Conservation (phyloP, 345 rosid species). For the Camelina sativa region DNA sequence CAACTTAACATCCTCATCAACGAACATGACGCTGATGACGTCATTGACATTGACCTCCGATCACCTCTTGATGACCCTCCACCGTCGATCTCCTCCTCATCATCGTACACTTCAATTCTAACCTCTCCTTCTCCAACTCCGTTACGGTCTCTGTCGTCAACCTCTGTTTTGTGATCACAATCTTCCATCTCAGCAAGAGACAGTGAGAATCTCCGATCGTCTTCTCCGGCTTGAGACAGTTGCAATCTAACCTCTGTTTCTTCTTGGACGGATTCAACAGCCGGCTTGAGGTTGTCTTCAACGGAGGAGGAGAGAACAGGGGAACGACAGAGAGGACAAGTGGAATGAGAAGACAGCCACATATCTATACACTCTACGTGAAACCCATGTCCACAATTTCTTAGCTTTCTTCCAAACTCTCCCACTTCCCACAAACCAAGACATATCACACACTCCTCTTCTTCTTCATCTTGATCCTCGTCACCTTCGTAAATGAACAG, state of each 20-base stretch:
- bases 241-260: conserved; percentile 33
- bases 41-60: conserved; percentile 27
- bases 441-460: conserved; percentile 75
- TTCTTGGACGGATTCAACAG: conserved; percentile 41
- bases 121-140: conserved; percentile 28
- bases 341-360: conserved; percentile 76
- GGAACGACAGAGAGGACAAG: conserved; percentile 74
- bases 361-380: conserved; percentile 83
- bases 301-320: conserved; percentile 28
- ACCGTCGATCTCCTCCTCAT: conserved; percentile 34
- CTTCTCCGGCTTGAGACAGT: conserved; percentile 35
- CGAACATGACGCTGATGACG: conserved; percentile 50
- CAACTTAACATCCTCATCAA: conserved; percentile 73
- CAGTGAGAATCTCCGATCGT: conserved; percentile 16
- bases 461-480: conserved; percentile 22
- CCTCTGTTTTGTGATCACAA: conserved; percentile 28
- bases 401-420: conserved; percentile 63
- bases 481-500: conserved; percentile 53
- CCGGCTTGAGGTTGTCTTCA: conserved; percentile 24
- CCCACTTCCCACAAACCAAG: conserved; percentile 62
- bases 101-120: conserved; percentile 41
- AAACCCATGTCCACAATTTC: conserved; percentile 71
- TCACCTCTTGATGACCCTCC: conserved; percentile 34
- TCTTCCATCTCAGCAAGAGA: conserved; percentile 28
- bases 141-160: conserved; percentile 7